Evolutionary conservation across 257 asterid genomes (phyloP).

Genomic region (Fraxinus anomala): DNA sequence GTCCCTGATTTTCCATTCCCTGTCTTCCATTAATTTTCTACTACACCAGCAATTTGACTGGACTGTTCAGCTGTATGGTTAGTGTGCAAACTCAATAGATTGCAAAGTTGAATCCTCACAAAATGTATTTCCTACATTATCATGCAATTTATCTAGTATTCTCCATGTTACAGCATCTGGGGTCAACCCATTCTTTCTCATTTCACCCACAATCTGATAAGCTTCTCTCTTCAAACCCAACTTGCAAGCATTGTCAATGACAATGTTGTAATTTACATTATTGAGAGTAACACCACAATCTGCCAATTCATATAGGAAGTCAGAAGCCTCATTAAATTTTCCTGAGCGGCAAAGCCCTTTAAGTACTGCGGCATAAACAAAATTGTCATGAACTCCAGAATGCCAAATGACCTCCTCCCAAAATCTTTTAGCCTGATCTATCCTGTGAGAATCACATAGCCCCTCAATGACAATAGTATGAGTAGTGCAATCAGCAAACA

Average conservation of each 20-base stretch:
- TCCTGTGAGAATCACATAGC: conserved; percentile 40
- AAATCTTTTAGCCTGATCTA: conserved; percentile 70
- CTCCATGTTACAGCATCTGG: conserved; percentile 93
- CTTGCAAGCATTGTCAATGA: conserved; percentile 62
- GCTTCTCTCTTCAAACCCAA: conserved; percentile 77
- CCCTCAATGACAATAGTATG: conserved; percentile 65
- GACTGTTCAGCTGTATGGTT: neutral
- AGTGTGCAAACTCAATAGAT: neutral
- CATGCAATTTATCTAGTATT: conserved; percentile 68
- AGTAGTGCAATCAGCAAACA: conserved; percentile 61
- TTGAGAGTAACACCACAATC: conserved; percentile 67
- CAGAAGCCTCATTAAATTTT: conserved; percentile 62
- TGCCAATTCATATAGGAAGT: conserved; percentile 69
- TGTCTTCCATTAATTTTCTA: neutral
- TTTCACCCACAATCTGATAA: conserved; percentile 73
- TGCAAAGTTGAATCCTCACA: conserved; percentile 4
- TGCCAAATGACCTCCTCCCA: conserved; percentile 78
- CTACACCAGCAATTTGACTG: neutral
- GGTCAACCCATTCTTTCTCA: conserved; percentile 69
- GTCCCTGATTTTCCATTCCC: neutral
- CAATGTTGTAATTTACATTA: conserved; percentile 71
- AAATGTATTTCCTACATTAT: conserved; percentile 17
- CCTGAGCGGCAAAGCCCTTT: conserved; percentile 67
- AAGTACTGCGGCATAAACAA: conserved; percentile 68
- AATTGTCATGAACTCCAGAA: conserved; percentile 65